Evolutionary conservation across 805 yeast species (phyloP).

Genomic region (Zygosaccharomyces gambellarensis): DNA sequence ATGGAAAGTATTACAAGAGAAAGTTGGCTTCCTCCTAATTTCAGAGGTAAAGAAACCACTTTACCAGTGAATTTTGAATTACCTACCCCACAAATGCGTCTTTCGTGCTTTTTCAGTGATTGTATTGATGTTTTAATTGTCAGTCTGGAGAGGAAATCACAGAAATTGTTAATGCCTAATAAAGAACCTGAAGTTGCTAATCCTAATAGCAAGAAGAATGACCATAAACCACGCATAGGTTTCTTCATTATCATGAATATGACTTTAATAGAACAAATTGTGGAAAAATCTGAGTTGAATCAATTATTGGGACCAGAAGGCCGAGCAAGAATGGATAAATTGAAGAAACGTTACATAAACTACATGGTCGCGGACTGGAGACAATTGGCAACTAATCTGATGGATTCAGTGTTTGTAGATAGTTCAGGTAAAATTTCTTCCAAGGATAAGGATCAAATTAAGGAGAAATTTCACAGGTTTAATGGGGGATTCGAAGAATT

Average conservation of each 20-base stretch:
- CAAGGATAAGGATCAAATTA: conserved; percentile 76
- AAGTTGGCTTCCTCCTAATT: conserved; percentile 59
- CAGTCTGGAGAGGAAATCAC: conserved; percentile 57
- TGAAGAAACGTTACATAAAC: conserved; percentile 70
- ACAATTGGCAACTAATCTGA: conserved; percentile 63
- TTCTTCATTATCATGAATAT: conserved; percentile 65
- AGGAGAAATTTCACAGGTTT: conserved; percentile 78
- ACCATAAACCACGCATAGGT: conserved; percentile 49
- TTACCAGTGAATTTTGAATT: conserved; percentile 11
- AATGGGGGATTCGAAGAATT: conserved; percentile 80
- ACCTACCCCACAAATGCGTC: conserved; percentile 41
- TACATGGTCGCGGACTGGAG: conserved; percentile 78
- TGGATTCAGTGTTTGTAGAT: conserved; percentile 67
- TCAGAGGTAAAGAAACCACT: conserved; percentile 31
- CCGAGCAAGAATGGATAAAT: conserved; percentile 53
- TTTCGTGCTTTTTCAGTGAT: conserved; percentile 70
- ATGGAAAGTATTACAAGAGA: conserved; percentile 54
- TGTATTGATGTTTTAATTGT: conserved; percentile 68
- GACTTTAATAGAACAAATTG: conserved; percentile 67
- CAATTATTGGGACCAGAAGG: conserved; percentile 55
- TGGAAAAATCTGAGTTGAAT: conserved; percentile 54
- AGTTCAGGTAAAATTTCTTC: conserved; percentile 46
- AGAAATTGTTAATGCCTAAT: conserved; percentile 31
- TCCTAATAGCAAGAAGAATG: conserved; percentile 19
- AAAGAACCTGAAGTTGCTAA: conserved; percentile 25